These are phyloP conservation scores for Cutaneotrichosporon curvatum DNA, from an alignment of 1,284 basidiomycete genomes.

Conservation along the genomic window DNA sequence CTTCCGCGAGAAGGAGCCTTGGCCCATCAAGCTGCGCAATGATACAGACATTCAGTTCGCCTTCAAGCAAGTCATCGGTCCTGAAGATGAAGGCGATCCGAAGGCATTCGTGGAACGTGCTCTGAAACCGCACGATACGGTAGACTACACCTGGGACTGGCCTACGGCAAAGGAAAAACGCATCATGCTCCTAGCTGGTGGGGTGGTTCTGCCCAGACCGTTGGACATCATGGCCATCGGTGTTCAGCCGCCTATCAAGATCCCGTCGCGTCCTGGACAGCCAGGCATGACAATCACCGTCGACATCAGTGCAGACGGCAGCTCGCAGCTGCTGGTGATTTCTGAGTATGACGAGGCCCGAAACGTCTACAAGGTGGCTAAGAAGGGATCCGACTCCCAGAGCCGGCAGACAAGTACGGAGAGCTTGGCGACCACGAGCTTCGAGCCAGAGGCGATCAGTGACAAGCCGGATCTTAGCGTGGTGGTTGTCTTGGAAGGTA, in stretches of 20 bases:
- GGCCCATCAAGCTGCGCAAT: constrained; percentile 91
- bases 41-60: constrained; percentile 67
- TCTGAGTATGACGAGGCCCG: constrained; percentile 78
- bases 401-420: constrained; percentile 18
- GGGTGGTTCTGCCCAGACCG: constrained; percentile 54
- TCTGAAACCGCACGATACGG: constrained; percentile 21
- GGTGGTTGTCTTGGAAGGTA: constrained; percentile 74
- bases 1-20: constrained; percentile 58
- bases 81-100: constrained; percentile 41
- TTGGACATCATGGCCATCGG: constrained; percentile 97
- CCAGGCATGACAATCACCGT: constrained; percentile 68
- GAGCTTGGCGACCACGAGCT: constrained; percentile 50
- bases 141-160: constrained; percentile 84
- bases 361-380: constrained; percentile 80
- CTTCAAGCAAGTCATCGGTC: constrained; percentile 67
- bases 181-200: constrained; percentile 62
- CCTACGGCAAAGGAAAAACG: constrained; percentile 81
- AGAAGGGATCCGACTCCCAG: constrained; percentile 36
- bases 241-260: constrained; percentile 80
- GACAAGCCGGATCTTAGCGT: constrained; percentile 63
- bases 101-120: constrained; percentile 38
- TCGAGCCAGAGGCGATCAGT: constrained; percentile 76
- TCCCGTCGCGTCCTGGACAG: constrained; percentile 39
- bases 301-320: constrained; percentile 86
- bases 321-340: constrained; percentile 78